Percentiles rank a stretch among this genome's conserved stretches.
phyloP scores from a whole-genome alignment of 768 basidiomycete species.

The Amanita inopinata region DNA sequence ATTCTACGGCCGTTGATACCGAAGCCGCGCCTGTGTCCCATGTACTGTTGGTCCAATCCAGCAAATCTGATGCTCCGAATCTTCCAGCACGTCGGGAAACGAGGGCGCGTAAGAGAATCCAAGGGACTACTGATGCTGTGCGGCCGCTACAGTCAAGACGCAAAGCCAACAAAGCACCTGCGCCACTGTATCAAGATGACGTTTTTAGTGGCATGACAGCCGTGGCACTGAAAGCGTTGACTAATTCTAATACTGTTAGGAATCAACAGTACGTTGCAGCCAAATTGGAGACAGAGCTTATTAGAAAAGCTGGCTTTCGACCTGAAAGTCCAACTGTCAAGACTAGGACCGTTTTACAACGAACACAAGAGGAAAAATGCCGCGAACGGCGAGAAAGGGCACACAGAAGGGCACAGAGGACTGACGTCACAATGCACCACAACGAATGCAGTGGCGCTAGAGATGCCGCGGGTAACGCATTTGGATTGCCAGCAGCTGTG shows the following conservation, averaged over 20 bases:
- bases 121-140: slow-evolving; percentile 23
- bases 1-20: too few species aligned
- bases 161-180: slow-evolving; percentile 23
- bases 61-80: neutral
- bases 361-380: slow-evolving; percentile 54
- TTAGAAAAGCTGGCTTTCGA: slow-evolving; percentile 57
- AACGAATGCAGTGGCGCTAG: slow-evolving; percentile 20
- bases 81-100: slow-evolving; percentile 35
- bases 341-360: slow-evolving; percentile 56
- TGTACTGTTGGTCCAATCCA: too few species aligned
- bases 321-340: slow-evolving; percentile 78
- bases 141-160: slow-evolving; percentile 32
- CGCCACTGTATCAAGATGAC: slow-evolving; percentile 24
- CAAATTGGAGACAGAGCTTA: slow-evolving; percentile 58
- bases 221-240: slow-evolving; percentile 59
- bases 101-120: slow-evolving; percentile 34
- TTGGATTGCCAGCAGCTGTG: neutral
- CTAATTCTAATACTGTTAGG: slow-evolving; percentile 57
- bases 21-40: too few species aligned
- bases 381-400: slow-evolving; percentile 49
- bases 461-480: slow-evolving; percentile 12
- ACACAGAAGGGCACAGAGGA: slow-evolving; percentile 43
- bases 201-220: slow-evolving; percentile 60
- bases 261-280: slow-evolving; percentile 61
- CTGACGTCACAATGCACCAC: slow-evolving; percentile 25